Evolutionary conservation across 208 protist genomes (phyloP), one percentile per base, ranked within the genome.

Genomic region (Lotmaria passim): DNA sequence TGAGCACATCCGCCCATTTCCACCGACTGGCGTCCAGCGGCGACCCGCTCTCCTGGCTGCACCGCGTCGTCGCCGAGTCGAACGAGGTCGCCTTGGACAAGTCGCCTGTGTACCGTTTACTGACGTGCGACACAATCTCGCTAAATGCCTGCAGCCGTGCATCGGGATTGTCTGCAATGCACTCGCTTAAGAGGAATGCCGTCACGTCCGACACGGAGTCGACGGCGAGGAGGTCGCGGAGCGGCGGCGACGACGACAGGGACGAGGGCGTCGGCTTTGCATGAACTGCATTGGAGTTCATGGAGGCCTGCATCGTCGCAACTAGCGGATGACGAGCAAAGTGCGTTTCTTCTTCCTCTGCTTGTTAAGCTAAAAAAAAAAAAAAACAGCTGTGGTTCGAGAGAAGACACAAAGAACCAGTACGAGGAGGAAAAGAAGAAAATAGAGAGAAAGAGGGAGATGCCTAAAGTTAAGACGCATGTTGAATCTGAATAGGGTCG

Each of bases 1-100:
- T 72, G 48, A 94, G 73, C 2, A 86, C 67, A 17, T 81, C 66
- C n/a, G 71, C 71, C 62, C 71, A 77, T 39, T 67, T 60, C 71
- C 71, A 77, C 30, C 63, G 33, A 23, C 17, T n/a, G 10, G 52
- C 62, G 7, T 65, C 55, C 38, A 14, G 41, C 21, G 52, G 43
- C 15, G 61, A 19, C 47, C n/a, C 62, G 26, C 62, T 68, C 48
- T 68, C 50, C 34, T 19, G 19, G 36, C 51, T 56, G 28, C 48
- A 31, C 8, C 34, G 50, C 62, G 43, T 23, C 21, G 28, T 6
- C 21, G 41, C 30, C 38, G 60, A 56, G 44, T 53, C 51, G 6
- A 64, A 39, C 12, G 44, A 64, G 2, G 28, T 31, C 30, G 11
- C 31, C 19, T 39, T 39, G n/a, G 59, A 64, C 44, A 64, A 53